These are phyloP conservation scores for Ulota crispa DNA, from an alignment of 225 moss, liverwort and hornwort genomes.

Conservation along the genomic window DNA sequence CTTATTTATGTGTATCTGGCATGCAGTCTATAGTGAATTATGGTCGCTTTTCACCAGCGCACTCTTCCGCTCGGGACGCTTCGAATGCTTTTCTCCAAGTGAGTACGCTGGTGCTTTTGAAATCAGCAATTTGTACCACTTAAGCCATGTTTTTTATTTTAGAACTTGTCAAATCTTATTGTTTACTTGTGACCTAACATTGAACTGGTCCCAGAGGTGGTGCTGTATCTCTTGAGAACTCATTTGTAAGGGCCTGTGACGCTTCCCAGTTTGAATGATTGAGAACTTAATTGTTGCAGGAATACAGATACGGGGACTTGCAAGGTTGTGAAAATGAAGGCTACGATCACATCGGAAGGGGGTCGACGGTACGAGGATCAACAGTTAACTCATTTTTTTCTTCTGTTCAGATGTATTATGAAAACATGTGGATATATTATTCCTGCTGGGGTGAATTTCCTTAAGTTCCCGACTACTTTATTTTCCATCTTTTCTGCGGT, in stretches of 20 bases:
- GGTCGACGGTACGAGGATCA: constrained; percentile 52
- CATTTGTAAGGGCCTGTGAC: background rate
- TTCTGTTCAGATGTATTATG: constrained; percentile 18
- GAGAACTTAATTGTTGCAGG: constrained; percentile 42
- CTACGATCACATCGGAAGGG: constrained; percentile 68
- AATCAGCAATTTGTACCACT: background rate
- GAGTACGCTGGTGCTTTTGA: constrained; percentile 26
- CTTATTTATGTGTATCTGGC: constrained; percentile 17
- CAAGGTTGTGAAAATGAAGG: constrained; percentile 66
- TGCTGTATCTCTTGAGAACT: background rate
- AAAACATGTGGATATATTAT: background rate
- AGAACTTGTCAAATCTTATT: constrained; percentile 6
- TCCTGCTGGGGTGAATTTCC: constrained; percentile 11
- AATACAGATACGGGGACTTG: constrained; percentile 82
- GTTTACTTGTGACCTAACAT: background rate
- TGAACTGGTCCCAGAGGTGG: constrained; percentile 2
- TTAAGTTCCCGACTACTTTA: background rate
- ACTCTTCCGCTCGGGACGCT: constrained; percentile 29
- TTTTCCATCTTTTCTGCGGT: background rate
- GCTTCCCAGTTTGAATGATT: constrained; percentile 6
- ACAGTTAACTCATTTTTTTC: constrained; percentile 2
- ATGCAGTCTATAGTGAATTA: constrained; percentile 46
- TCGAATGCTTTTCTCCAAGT: constrained; percentile 39
- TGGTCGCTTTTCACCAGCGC: constrained; percentile 52
- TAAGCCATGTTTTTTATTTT: background rate